phyloP scores from a whole-genome alignment of 2,329 filamentous ascomycete species.

The Phaeophleospora eucalypticola region DNA sequence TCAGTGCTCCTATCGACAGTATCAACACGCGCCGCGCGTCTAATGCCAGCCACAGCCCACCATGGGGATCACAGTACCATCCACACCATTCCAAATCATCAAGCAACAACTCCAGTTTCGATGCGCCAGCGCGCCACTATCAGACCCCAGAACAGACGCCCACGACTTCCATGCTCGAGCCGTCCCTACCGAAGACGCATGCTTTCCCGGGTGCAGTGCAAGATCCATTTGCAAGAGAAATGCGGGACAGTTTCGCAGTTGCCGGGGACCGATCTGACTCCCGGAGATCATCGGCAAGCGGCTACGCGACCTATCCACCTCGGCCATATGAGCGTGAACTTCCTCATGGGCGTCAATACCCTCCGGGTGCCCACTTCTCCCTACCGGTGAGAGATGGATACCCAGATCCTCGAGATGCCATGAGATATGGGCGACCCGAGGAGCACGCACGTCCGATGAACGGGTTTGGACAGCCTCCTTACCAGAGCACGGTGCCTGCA shows the following conservation, averaged over 20 bases:
- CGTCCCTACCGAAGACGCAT: slow-evolving; percentile 16
- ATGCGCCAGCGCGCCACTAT: slow-evolving; percentile 16
- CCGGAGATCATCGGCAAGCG: slow-evolving; percentile 18
- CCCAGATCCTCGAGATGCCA: slow-evolving; percentile 14
- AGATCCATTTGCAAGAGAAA: slow-evolving; percentile 21
- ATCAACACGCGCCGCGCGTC: slow-evolving; percentile 11
- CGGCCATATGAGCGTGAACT: slow-evolving; percentile 18
- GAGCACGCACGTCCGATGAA: slow-evolving; percentile 12
- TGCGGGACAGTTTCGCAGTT: slow-evolving; percentile 19
- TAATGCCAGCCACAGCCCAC: slow-evolving; percentile 11
- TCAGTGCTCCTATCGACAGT: slow-evolving; percentile 14
- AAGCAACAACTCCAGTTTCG: slow-evolving; percentile 6
- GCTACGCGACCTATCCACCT: slow-evolving; percentile 15
- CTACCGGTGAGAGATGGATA: slow-evolving; percentile 11
- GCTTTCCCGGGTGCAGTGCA: slow-evolving; percentile 12
- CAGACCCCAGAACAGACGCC: slow-evolving; percentile 23
- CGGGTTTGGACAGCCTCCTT: slow-evolving; percentile 16
- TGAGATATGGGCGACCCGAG: slow-evolving; percentile 17
- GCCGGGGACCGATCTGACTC: slow-evolving; percentile 11
- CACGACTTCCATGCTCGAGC: slow-evolving; percentile 16
- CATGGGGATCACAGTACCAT: slow-evolving; percentile 15
- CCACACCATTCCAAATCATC: slow-evolving; percentile 4
- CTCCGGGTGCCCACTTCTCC: slow-evolving; percentile 10
- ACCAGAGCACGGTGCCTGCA: slow-evolving; percentile 19
- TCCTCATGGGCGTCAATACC: slow-evolving; percentile 7